phyloP scores from a whole-genome alignment of 495 filamentous ascomycete genomes.

The Letharia columbiana region DNA sequence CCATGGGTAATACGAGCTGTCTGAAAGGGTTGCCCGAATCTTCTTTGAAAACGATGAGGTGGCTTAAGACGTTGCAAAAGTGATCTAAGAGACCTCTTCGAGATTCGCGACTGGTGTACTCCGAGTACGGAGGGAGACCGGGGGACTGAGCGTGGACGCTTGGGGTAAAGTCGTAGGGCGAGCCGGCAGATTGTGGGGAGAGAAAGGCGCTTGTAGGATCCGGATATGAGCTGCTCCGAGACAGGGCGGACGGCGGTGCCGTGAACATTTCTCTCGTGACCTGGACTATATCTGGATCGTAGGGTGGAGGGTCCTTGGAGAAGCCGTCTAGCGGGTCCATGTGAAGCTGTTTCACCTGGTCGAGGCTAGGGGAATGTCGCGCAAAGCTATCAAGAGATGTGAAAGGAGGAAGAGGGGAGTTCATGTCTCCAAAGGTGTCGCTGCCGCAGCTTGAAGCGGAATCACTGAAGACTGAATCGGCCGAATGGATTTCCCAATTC shows the following conservation, averaged over 20 bases:
- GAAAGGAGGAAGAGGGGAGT: slow-evolving; percentile 26
- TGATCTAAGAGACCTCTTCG: slow-evolving; percentile 50
- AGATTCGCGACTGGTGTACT: slow-evolving; percentile 47
- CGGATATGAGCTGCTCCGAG: slow-evolving; percentile 27
- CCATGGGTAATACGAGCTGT: slow-evolving; percentile 51
- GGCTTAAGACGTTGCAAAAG: slow-evolving; percentile 54
- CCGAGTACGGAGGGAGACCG: slow-evolving; percentile 41
- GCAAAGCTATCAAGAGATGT: slow-evolving; percentile 26
- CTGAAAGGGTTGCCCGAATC: slow-evolving; percentile 55
- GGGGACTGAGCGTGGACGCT: slow-evolving; percentile 21
- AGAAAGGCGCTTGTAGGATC: slow-evolving; percentile 28
- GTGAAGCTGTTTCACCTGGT: slow-evolving; percentile 26
- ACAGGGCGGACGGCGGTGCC: slow-evolving; percentile 22
- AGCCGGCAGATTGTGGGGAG: slow-evolving; percentile 26
- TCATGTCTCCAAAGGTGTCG: slow-evolving; percentile 26
- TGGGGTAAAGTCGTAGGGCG: slow-evolving; percentile 37
- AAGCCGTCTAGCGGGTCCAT: slow-evolving; percentile 28
- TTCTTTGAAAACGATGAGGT: slow-evolving; percentile 55
- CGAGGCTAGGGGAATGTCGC: slow-evolving; percentile 22
- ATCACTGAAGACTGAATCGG: slow-evolving; percentile 29
- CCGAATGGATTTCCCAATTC: slow-evolving; percentile 28
- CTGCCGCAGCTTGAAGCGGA: slow-evolving; percentile 28
- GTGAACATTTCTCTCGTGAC: slow-evolving; percentile 25
- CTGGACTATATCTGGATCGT: slow-evolving; percentile 25
- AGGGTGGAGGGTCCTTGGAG: slow-evolving; percentile 21